Evolutionary conservation across 805 yeast species (phyloP).

Genomic region (Yarrowia sp.): DNA sequence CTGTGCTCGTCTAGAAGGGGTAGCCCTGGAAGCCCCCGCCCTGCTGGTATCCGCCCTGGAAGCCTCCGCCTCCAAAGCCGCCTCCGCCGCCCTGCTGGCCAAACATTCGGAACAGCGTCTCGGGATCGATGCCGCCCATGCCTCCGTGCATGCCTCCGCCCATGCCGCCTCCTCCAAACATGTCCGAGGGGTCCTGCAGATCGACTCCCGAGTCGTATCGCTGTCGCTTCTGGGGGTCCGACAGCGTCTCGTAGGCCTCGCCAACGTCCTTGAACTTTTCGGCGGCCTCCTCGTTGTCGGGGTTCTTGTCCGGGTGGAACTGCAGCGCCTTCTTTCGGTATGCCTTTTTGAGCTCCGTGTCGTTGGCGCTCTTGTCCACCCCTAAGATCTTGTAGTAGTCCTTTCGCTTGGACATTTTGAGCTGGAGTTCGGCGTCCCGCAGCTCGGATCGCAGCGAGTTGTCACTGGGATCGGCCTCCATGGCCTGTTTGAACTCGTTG

Average conservation of each 20-base stretch:
- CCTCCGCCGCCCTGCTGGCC: slow-evolving; percentile 46
- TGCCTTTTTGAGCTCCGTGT: slow-evolving; percentile 70
- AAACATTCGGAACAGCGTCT: slow-evolving; percentile 52
- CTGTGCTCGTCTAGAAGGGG: slow-evolving; percentile 2
- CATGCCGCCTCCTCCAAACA: slow-evolving; percentile 66
- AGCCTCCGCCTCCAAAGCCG: slow-evolving; percentile 41
- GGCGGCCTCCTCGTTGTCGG: slow-evolving; percentile 71
- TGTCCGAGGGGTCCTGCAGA: slow-evolving; percentile 50
- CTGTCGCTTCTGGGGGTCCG: slow-evolving; percentile 87
- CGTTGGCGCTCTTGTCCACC: slow-evolving; percentile 59
- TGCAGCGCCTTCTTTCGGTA: slow-evolving; percentile 74
- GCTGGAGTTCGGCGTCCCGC: slow-evolving; percentile 53
- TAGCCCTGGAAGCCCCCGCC: slow-evolving; percentile 38
- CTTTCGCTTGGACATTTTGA: slow-evolving; percentile 53
- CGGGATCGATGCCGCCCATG: slow-evolving; percentile 50
- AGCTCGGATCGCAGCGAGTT: slow-evolving; percentile 50
- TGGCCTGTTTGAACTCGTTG: slow-evolving; percentile 50
- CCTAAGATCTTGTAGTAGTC: slow-evolving; percentile 69
- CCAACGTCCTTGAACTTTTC: slow-evolving; percentile 93
- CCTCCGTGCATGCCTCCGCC: slow-evolving; percentile 71
- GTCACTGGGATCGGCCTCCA: slow-evolving; percentile 52
- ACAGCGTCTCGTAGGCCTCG: slow-evolving; percentile 82
- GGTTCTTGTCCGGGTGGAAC: slow-evolving; percentile 84
- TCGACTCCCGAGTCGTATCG: slow-evolving; percentile 89
- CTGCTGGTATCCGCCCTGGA: slow-evolving; percentile 34